A percentile compares a stretch with the other conserved stretches of the same genome.
These are phyloP conservation scores for Globisporangium megalacanthum DNA, from an alignment of 352 stramenopile species.

Conservation along the genomic window DNA sequence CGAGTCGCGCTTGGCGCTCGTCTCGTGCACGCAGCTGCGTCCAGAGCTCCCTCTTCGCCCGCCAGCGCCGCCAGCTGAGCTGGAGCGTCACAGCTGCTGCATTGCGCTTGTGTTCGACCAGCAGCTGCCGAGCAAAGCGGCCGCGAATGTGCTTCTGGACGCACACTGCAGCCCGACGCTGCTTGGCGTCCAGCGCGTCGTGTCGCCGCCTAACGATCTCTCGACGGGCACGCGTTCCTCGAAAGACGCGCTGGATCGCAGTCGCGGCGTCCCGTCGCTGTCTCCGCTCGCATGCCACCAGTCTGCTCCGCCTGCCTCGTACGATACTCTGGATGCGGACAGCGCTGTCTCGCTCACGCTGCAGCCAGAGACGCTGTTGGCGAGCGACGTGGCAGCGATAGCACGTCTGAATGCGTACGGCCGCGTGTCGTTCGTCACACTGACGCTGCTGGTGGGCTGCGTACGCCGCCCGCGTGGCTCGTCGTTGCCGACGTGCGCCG, in stretches of 20 bases:
- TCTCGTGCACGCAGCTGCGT: slow-evolving; percentile 9
- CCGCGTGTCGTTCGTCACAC: slow-evolving; percentile 15
- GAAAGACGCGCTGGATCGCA: slow-evolving; percentile 32
- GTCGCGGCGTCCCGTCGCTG: slow-evolving; percentile 20
- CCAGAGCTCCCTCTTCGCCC: slow-evolving; percentile 15
- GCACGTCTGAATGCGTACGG: slow-evolving; percentile 24
- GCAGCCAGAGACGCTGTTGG: slow-evolving; percentile 6
- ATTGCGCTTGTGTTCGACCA: slow-evolving; percentile 11
- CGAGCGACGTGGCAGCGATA: slow-evolving; percentile 27
- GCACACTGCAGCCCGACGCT: slow-evolving; percentile 18
- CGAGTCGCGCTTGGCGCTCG: slow-evolving; percentile 8
- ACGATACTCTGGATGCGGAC: slow-evolving; percentile 34
- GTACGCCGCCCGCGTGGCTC: slow-evolving; percentile 27
- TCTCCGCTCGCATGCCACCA: slow-evolving; percentile 6
- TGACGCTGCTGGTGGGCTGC: slow-evolving; percentile 21
- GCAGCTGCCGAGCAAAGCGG: slow-evolving; percentile 17
- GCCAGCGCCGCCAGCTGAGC: slow-evolving; percentile 24
- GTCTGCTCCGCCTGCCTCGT: slow-evolving; percentile 17
- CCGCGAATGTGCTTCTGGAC: slow-evolving; percentile 38
- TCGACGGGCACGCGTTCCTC: slow-evolving; percentile 17
- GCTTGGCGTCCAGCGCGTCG: slow-evolving; percentile 12
- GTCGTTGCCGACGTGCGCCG: slow-evolving; percentile 23
- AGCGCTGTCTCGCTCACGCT: slow-evolving; percentile 18
- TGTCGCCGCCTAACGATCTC: slow-evolving; percentile 11
- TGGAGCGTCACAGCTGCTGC: slow-evolving; percentile 25